Evolutionary conservation across 164 flowering plant species (phyloP), one percentile per base, ranked within the genome.

Genomic region (Vitis vinifera): DNA sequence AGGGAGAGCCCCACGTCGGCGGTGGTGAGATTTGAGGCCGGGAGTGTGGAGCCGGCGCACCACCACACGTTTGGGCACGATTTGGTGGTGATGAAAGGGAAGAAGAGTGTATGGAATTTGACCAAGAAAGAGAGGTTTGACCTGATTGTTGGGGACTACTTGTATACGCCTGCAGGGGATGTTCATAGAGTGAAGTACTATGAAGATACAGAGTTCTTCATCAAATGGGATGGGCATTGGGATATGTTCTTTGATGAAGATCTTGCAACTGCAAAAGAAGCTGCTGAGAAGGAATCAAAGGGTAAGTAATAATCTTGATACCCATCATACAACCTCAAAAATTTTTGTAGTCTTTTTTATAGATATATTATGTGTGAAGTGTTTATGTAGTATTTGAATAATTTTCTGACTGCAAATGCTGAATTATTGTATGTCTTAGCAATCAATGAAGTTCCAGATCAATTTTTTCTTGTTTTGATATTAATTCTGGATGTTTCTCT

Each of bases 211-310:
- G 98, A 94, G 85, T 94, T 92, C 65, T 94, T 94, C 74, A 89
- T 94, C 63, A 86, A 85, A 74, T 92, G 98, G 98, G 98, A 94
- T 77, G 98, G 97, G 11, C 68, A 84, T 1, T 92, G 98, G 97
- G 97, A 94, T 71, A 86, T 94, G 62, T 79, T 87, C 76, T 67
- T 92, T 66, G 97, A 94, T 76, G 98, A 94, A 71, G 97, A 92
- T 77, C 77, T 92, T 59, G 85, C 75, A 30, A 65, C 89, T 68
- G 95, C 98, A 1, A 82, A 19, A 19, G 23, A 19, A 19, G 23
- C 23, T 19, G 23, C 23, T 19, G 23, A 19, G 23, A 19, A 19
- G 61, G 89, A 78, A 66, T 63, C 49, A 66, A 71, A 44, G 70
- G 57, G 51, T 52, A 59, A 53, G 15, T 14, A 37, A 37, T 37